Evolutionary conservation across 176 grass and related monocot species (phyloP), one percentile per base, ranked within the genome.

Genomic region (Aegilops sharonensis): DNA sequence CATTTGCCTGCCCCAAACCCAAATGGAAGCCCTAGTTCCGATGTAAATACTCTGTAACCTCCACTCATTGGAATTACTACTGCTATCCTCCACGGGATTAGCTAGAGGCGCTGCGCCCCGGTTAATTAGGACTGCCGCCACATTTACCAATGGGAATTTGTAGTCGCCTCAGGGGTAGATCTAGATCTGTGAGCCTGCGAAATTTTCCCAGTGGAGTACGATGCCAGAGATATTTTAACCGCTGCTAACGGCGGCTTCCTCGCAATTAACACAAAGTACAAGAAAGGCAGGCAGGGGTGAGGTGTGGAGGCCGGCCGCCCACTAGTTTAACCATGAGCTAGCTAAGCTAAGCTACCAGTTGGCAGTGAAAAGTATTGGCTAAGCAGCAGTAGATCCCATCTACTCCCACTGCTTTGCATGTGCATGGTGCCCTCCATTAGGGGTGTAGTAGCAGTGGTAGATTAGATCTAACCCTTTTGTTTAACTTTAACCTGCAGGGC

Each of bases 91-190:
- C 68, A 59, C 70, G 89, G 89, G 89, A 91, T 91, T 91, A 35
- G 34, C 34, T 35, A 88, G 89, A 91, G 82, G 82, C 30, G 50
- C 9, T 25, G 75, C 71, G 82, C 63, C 86, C 17, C 60, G 86
- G 86, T 91, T 88, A 91, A 81, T 77, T 85, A 91, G 86, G 82
- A 91, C 85, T 78, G 78, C 54, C 13, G 3, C 30, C 89, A 52
- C 86, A 81, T 91, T 91, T 91, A 85, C 89, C 89, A 85, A 91
- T 85, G 89, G 85, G 89, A 91, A 91, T 91, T 91, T 85, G 83
- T 47, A 79, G 45, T 9, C 30, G 39, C 43, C 42, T 45, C 47
- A 79, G 75, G 59, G 83, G 86, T 92, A 89, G 87, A 92, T 92
- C 90, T 92, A 79, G 90, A 92, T 89, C 87, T 80, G 83, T 76